Conservation (phyloP, 2,329 filamentous ascomycete genomes). For the Pseudocercospora macadamiae region DNA sequence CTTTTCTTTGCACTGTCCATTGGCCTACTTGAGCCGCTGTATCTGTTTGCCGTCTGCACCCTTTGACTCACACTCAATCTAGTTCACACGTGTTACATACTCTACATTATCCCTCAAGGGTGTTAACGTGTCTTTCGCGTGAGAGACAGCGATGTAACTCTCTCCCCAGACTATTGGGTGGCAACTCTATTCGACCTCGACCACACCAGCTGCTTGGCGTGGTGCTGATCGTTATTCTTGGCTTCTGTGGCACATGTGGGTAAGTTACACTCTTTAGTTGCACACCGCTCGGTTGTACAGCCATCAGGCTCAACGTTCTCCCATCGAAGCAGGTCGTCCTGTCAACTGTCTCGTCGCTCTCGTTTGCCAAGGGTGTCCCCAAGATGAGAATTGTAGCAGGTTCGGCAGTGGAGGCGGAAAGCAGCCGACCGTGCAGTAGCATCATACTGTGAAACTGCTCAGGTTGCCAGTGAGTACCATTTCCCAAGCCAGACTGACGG, state of each 20-base stretch:
- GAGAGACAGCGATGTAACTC: not conserved
- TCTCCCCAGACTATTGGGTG: not conserved
- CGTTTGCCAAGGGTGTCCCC: no score
- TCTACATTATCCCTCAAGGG: not conserved
- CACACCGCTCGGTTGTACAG: no score
- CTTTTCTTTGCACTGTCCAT: not conserved
- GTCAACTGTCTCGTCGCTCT: no score
- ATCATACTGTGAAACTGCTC: not conserved
- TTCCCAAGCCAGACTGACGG: not conserved
- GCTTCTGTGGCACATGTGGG: not conserved
- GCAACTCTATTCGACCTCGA: not conserved
- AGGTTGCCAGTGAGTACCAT: not conserved
- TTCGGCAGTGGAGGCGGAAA: not conserved
- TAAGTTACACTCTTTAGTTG: no score
- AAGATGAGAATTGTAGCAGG: constrained; percentile 2
- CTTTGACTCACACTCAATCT: no score
- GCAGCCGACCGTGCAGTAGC: not conserved
- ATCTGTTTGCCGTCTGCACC: no score
- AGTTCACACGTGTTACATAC: no score
- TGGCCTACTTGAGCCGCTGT: not conserved
- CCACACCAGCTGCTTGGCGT: not conserved
- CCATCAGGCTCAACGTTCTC: no score
- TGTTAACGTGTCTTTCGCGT: constrained; percentile 1
- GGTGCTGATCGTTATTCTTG: not conserved
- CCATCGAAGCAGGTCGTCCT: no score